A percentile compares a stretch with the other conserved stretches of the same genome.
Conservation (phyloP, 176 grass and related monocot species). For the Hyparrhenia diplandra region DNA sequence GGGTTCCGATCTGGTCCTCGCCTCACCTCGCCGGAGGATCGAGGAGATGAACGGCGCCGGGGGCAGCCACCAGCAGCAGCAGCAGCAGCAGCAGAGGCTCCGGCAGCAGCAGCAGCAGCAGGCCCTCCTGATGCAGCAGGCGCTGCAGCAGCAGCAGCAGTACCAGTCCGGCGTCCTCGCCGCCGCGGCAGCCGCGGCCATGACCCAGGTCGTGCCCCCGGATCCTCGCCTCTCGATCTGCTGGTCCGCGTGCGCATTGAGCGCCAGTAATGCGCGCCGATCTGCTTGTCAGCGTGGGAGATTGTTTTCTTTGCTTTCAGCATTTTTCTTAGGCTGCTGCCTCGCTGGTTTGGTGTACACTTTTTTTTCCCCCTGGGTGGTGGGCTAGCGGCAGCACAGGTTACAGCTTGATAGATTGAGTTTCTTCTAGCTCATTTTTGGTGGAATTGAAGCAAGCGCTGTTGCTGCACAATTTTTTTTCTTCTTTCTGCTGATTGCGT, state of each 20-base stretch:
- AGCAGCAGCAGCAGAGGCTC: slow-evolving; percentile 60
- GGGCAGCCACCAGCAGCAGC: slow-evolving; percentile 42
- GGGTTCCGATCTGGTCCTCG: slow-evolving; percentile 44
- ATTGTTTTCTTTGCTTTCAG: slow-evolving; percentile 23
- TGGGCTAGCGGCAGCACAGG: neutral
- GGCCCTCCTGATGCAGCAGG: slow-evolving; percentile 66
- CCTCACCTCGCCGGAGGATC: slow-evolving; percentile 17
- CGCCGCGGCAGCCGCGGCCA: slow-evolving; percentile 54
- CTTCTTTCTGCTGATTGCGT: slow-evolving; percentile 20
- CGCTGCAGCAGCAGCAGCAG: slow-evolving; percentile 71
- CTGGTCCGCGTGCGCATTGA: slow-evolving; percentile 5
- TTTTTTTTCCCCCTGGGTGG: neutral
- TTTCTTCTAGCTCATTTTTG: neutral
- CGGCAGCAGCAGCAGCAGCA: slow-evolving; percentile 61
- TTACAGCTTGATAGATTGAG: neutral
- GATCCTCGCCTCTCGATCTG: slow-evolving; percentile 35
- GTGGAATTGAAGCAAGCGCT: slow-evolving; percentile 19
- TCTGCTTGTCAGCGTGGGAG: slow-evolving; percentile 18
- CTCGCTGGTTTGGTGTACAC: neutral
- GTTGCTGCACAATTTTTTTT: neutral
- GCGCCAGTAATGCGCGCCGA: slow-evolving; percentile 26
- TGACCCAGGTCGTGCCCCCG: slow-evolving; percentile 50
- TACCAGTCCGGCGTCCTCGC: slow-evolving; percentile 73
- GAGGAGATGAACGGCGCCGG: slow-evolving; percentile 51
- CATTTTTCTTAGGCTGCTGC: slow-evolving; percentile 17